Evolutionary conservation across 192 early-diverging fungal species (phyloP).

Genomic region (Podila verticillata): DNA sequence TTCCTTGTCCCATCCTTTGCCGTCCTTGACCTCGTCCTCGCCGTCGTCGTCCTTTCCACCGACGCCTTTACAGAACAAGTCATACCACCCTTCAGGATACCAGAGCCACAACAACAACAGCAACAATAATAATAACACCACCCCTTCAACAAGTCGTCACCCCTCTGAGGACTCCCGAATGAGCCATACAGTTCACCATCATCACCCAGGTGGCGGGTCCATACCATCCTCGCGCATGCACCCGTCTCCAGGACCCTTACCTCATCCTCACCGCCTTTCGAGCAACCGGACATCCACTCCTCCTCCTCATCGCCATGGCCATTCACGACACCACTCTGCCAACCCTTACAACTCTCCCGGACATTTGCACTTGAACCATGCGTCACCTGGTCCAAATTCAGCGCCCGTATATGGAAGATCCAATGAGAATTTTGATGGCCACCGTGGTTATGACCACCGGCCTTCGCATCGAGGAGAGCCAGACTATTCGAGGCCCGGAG

Average conservation of each 20-base stretch:
- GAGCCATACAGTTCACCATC: slow-evolving; percentile 15
- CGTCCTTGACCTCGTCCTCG: neutral
- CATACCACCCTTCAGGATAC: neutral
- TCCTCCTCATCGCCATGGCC: slow-evolving; percentile 16
- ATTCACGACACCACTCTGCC: slow-evolving; percentile 1
- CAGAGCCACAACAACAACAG: neutral
- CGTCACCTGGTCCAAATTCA: too few relatives aligned
- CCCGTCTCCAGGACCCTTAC: slow-evolving; percentile 4
- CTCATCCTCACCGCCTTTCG: slow-evolving; percentile 9
- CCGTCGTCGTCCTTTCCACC: neutral
- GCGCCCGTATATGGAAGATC: too few relatives aligned
- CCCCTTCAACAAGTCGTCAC: neutral
- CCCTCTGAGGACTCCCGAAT: neutral
- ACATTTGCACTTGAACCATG: neutral
- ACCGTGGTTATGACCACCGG: too few relatives aligned
- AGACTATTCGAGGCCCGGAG: too few relatives aligned
- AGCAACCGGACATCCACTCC: slow-evolving; percentile 22
- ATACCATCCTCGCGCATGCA: slow-evolving; percentile 6
- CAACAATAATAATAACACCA: neutral
- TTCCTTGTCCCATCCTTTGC: too few relatives aligned
- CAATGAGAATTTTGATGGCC: too few relatives aligned
- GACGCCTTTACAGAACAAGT: neutral
- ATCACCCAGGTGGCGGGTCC: slow-evolving; percentile 7
- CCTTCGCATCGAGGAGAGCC: too few relatives aligned
- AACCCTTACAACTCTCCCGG: neutral